phyloP scores from a whole-genome alignment of 2,329 filamentous ascomycete genomes.

The Fusarium hainanense region DNA sequence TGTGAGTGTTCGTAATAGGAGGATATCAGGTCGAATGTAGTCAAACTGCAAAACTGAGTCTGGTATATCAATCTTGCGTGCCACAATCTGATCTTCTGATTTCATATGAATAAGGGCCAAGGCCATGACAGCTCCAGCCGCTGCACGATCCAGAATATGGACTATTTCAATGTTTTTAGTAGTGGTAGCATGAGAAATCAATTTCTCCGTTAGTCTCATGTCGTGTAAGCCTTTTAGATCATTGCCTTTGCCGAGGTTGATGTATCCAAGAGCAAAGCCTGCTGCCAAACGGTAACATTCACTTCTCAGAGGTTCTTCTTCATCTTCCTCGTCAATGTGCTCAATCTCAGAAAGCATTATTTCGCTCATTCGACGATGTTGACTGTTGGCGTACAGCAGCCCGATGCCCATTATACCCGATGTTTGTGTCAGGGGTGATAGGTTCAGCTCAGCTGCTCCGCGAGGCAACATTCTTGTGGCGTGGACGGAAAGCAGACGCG shows the following conservation, averaged over 20 bases:
- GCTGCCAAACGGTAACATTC: conserved; percentile 97
- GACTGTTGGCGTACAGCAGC: conserved; percentile 90
- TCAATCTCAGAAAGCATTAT: conserved; percentile 99
- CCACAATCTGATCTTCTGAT: conserved; percentile 86
- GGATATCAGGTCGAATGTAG: conserved; percentile 92
- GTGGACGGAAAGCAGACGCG: conserved; percentile 91
- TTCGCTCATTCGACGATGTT: conserved; percentile 98
- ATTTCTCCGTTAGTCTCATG: conserved; percentile 90
- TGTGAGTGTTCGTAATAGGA: conserved; percentile 88
- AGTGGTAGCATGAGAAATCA: conserved; percentile 85
- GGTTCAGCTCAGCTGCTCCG: conserved; percentile 91
- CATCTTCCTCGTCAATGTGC: conserved; percentile 80
- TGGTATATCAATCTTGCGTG: conserved; percentile 91
- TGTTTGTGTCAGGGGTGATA: conserved; percentile 93
- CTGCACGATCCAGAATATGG: conserved; percentile 91
- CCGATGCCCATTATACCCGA: conserved; percentile 98
- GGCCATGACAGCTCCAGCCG: conserved; percentile 91
- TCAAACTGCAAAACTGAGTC: conserved; percentile 92
- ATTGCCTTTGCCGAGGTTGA: conserved; percentile 91
- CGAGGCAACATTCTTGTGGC: conserved; percentile 93
- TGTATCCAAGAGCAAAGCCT: conserved; percentile 91
- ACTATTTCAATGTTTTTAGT: conserved; percentile 92
- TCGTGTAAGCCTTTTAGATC: conserved; percentile 91
- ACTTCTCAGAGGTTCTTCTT: conserved; percentile 86
- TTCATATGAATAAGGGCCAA: conserved; percentile 97